Conservation (phyloP, 345 rosid species). For the Bretschneidera sinensis region DNA sequence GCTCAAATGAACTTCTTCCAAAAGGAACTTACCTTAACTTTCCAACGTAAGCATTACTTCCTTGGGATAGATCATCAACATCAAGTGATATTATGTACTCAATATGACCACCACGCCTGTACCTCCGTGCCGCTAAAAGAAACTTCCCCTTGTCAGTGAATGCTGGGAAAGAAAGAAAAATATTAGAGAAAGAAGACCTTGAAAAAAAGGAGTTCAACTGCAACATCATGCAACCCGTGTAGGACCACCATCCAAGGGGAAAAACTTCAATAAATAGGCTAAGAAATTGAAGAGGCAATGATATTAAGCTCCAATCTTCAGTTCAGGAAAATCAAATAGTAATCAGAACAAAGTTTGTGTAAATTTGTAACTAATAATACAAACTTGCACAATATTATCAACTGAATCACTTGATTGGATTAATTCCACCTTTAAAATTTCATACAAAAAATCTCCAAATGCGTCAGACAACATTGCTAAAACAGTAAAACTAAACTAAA, state of each 20-base stretch:
- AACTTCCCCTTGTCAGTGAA: slow-evolving; percentile 78
- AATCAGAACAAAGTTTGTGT: too few species aligned
- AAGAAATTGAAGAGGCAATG: too few species aligned
- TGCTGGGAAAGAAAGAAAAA: slow-evolving; percentile 39
- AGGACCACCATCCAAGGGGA: background rate
- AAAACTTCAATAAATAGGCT: too few species aligned
- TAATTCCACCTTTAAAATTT: too few species aligned
- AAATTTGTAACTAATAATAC: too few species aligned
- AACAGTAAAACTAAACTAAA: too few species aligned
- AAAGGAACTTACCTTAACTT: slow-evolving; percentile 59
- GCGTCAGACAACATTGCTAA: too few species aligned
- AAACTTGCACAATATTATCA: too few species aligned
- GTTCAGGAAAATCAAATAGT: too few species aligned
- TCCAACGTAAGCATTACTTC: slow-evolving; percentile 91
- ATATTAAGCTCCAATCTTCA: too few species aligned
- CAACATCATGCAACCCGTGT: background rate
- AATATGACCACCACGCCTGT: slow-evolving; percentile 65
- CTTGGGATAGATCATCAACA: slow-evolving; percentile 86
- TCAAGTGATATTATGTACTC: slow-evolving; percentile 90
- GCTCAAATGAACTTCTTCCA: background rate
- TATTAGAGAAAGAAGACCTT: background rate
- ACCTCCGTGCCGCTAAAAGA: slow-evolving; percentile 89
- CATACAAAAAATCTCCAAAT: background rate
- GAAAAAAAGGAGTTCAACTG: background rate
- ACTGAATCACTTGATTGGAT: too few species aligned